Evolutionary conservation across 345 rosid genomes (phyloP).

Genomic region (Eucalyptus decipiens): DNA sequence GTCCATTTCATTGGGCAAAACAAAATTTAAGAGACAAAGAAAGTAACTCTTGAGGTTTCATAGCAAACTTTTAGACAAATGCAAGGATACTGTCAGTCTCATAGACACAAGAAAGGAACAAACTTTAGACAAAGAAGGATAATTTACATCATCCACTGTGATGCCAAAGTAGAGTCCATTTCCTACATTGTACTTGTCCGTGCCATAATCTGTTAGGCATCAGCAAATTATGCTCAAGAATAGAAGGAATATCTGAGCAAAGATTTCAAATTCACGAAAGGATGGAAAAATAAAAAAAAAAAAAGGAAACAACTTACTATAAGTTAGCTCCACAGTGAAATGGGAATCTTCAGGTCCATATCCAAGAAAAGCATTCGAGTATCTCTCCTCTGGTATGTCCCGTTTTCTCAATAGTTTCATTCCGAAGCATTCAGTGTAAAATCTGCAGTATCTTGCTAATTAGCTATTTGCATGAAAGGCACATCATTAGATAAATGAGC

Average conservation of each 20-base stretch:
- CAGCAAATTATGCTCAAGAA: not conserved
- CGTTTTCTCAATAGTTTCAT: constrained; percentile 93
- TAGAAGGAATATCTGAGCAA: not conserved
- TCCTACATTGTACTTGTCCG: constrained; percentile 80
- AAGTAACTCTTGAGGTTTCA: not conserved
- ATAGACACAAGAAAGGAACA: not conserved
- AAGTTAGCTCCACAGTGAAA: constrained; percentile 85
- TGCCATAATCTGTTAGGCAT: constrained; percentile 69
- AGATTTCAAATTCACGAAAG: not conserved
- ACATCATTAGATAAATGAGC: not conserved
- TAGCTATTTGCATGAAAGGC: not conserved
- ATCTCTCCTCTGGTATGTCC: constrained; percentile 95
- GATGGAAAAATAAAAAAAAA: not conserved
- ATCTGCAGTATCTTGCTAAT: constrained; percentile 22
- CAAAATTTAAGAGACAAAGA: not conserved
- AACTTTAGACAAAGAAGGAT: not conserved
- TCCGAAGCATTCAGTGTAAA: constrained; percentile 90
- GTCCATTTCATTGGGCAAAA: not conserved
- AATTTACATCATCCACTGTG: constrained; percentile 82
- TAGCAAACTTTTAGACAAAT: not conserved
- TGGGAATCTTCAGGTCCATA: constrained; percentile 97
- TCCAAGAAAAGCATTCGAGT: constrained; percentile 94
- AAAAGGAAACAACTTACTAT: constrained; percentile 34
- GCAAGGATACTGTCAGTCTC: not conserved
- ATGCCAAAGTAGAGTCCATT: constrained; percentile 85